Conservation (phyloP, 768 basidiomycete genomes). For the Rhizopogon vulgaris region DNA sequence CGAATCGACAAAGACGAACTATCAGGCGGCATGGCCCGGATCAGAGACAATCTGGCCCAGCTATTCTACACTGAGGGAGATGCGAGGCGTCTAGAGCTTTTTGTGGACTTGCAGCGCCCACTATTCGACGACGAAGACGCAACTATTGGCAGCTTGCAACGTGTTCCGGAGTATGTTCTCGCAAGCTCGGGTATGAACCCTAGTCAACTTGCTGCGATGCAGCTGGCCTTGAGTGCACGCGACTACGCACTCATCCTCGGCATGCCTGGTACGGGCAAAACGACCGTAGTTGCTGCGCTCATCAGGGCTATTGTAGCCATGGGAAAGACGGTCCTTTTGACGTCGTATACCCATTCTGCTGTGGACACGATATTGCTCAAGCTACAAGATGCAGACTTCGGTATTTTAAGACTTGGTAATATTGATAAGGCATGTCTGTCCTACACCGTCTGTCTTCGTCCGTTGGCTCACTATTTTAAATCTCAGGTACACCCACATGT, state of each 20-base stretch:
- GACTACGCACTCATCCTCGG: conserved; percentile 93
- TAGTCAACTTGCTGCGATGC: conserved; percentile 67
- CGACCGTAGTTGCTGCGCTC: conserved; percentile 86
- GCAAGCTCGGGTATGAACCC: conserved; percentile 49
- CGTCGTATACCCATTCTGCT: conserved; percentile 95
- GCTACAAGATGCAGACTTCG: conserved; percentile 59
- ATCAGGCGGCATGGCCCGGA: conserved; percentile 76
- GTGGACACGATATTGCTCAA: conserved; percentile 96
- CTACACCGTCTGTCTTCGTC: not conserved
- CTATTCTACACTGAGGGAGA: conserved; percentile 83
- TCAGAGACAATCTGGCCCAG: conserved; percentile 86
- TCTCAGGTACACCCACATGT: conserved; percentile 78
- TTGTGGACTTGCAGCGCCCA: conserved; percentile 78
- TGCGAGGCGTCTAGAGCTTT: conserved; percentile 53
- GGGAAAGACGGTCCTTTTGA: conserved; percentile 85
- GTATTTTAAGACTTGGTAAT: conserved; percentile 83
- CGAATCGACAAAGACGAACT: conserved; percentile 94
- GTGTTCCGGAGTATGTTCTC: conserved; percentile 24
- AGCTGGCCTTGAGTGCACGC: conserved; percentile 66
- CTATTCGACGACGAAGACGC: conserved; percentile 41
- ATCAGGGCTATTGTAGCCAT: conserved; percentile 71
- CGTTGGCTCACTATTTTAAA: not conserved
- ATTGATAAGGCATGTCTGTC: conserved; percentile 66
- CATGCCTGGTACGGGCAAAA: conserved; percentile 99
- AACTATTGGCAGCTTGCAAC: conserved; percentile 9